A percentile compares a stretch with the other conserved stretches of the same genome.
Conservation (phyloP, 2,329 filamentous ascomycete species). For the Phaeosphaeriaceae sp. region DNA sequence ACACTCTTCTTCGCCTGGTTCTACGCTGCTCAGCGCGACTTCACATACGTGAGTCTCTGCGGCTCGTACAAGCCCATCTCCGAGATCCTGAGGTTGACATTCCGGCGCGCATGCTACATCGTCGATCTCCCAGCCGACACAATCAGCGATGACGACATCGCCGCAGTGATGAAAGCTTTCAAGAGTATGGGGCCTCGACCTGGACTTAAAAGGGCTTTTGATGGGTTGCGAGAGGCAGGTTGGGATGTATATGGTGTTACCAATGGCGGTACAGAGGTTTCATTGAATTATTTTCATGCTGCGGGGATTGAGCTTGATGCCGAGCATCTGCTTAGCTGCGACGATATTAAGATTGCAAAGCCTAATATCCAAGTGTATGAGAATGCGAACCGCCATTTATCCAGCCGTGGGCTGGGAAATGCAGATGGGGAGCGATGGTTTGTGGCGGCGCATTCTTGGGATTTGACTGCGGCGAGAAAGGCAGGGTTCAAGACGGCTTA, state of each 20-base stretch:
- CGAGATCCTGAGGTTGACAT: slow-evolving; percentile 23
- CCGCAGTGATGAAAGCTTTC: slow-evolving; percentile 28
- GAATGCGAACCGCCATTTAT: slow-evolving; percentile 23
- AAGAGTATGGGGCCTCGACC: slow-evolving; percentile 26
- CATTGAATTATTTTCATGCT: slow-evolving; percentile 22
- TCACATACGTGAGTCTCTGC: slow-evolving; percentile 29
- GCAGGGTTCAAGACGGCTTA: slow-evolving; percentile 36
- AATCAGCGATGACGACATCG: slow-evolving; percentile 26
- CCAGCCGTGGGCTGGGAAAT: slow-evolving; percentile 6
- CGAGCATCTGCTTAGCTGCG: slow-evolving; percentile 29
- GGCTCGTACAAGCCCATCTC: slow-evolving; percentile 31
- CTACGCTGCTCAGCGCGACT: slow-evolving; percentile 36
- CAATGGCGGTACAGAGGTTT: slow-evolving; percentile 26
- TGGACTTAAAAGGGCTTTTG: slow-evolving; percentile 28
- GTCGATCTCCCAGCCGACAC: slow-evolving; percentile 24
- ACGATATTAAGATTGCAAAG: slow-evolving; percentile 27
- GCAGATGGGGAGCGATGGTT: slow-evolving; percentile 30
- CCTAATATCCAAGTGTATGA: slow-evolving; percentile 30
- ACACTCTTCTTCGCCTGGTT: slow-evolving; percentile 37
- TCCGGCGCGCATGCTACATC: slow-evolving; percentile 25
- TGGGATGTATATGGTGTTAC: slow-evolving; percentile 34
- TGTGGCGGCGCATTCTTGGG: slow-evolving; percentile 35
- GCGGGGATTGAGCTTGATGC: slow-evolving; percentile 25
- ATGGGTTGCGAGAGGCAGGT: slow-evolving; percentile 21
- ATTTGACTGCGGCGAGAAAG: slow-evolving; percentile 25